These are phyloP conservation scores for Hypoxylon sp. DNA, from an alignment of 2,329 filamentous ascomycete species.

Conservation along the genomic window DNA sequence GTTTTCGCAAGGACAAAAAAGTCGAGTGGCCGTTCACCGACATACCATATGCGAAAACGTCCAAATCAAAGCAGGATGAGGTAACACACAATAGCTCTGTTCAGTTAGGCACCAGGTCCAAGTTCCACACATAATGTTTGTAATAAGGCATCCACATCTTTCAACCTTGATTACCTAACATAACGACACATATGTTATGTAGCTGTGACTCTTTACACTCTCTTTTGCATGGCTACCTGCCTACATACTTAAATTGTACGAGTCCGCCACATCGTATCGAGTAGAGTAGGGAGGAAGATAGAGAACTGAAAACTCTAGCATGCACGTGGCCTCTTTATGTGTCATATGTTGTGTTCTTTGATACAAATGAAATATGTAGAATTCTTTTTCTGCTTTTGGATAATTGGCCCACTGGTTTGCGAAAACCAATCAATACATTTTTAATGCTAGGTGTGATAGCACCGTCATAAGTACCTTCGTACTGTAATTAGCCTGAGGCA, in stretches of 20 bases:
- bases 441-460: not conserved
- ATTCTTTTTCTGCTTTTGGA: constrained; percentile 11
- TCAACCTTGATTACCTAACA: constrained; percentile 12
- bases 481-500: constrained; percentile 24
- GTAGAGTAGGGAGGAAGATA: not conserved
- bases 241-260: constrained; percentile 16
- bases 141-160: not conserved
- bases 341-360: constrained; percentile 22
- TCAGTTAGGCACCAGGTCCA: constrained; percentile 22
- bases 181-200: not conserved
- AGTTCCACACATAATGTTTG: constrained; percentile 14
- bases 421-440: not conserved
- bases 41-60: not conserved
- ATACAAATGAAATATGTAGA: constrained; percentile 13
- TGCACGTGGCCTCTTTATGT: constrained; percentile 18
- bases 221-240: constrained; percentile 12
- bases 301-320: constrained; percentile 1
- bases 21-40: not conserved
- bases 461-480: constrained; percentile 16
- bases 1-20: not conserved
- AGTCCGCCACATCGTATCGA: not conserved
- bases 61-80: not conserved
- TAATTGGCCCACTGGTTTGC: constrained; percentile 11
- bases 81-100: constrained; percentile 21
- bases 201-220: not conserved